Evolutionary conservation across 1,284 basidiomycete species (phyloP).

Genomic region (Pyrrhoderma noxium): DNA sequence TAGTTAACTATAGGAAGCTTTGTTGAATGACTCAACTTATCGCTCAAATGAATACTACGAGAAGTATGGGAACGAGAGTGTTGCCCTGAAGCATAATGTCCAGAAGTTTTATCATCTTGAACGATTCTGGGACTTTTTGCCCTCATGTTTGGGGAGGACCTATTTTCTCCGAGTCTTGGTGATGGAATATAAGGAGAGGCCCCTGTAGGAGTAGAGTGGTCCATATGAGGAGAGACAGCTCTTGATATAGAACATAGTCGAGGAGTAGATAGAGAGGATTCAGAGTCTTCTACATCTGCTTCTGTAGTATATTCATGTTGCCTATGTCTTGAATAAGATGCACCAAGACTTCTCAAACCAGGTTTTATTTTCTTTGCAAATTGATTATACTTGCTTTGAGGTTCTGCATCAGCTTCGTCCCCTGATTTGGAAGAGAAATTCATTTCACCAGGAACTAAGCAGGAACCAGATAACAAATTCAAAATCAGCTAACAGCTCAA

Average conservation of each 20-base stretch:
- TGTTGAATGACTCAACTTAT: neutral
- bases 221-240: neutral
- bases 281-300: conserved; percentile 9
- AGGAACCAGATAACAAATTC: too few relatives aligned
- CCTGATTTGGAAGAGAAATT: too few relatives aligned
- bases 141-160: neutral
- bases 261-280: conserved; percentile 6
- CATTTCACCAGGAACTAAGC: too few relatives aligned
- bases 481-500: too few relatives aligned
- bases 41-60: neutral
- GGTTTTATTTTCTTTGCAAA: conserved; percentile 1
- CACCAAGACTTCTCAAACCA: neutral
- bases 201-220: neutral
- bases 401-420: too few relatives aligned
- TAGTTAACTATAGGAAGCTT: neutral
- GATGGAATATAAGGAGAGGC: conserved; percentile 3
- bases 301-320: neutral
- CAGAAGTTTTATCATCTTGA: too few relatives aligned
- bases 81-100: neutral
- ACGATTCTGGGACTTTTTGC: neutral
- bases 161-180: neutral
- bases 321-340: neutral
- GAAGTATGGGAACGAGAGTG: neutral
- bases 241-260: conserved; percentile 4
- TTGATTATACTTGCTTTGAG: too few relatives aligned